These are phyloP conservation scores for Hirsutella rhossiliensis DNA, from an alignment of 2,329 filamentous ascomycete genomes.

Conservation along the genomic window DNA sequence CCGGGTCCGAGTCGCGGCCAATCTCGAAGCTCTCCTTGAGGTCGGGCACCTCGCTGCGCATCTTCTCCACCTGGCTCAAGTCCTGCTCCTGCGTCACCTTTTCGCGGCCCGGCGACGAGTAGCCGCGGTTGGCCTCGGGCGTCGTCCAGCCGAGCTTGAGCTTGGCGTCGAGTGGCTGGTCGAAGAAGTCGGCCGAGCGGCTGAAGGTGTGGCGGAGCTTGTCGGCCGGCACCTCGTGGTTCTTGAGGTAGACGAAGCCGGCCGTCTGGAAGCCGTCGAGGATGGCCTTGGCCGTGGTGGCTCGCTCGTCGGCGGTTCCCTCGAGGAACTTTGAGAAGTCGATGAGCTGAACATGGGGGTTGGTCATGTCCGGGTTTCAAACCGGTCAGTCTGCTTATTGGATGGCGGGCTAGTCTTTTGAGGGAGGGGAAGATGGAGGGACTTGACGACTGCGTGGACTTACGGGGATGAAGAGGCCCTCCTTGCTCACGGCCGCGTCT, in stretches of 20 bases:
- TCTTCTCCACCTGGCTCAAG: conserved; percentile 40
- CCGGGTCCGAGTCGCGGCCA: conserved; percentile 45
- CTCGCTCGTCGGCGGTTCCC: conserved; percentile 47
- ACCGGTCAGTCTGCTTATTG: not conserved
- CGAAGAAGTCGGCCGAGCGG: conserved; percentile 60
- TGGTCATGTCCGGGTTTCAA: not conserved
- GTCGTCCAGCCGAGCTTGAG: conserved; percentile 58
- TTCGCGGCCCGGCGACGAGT: conserved; percentile 57
- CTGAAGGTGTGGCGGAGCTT: conserved; percentile 51
- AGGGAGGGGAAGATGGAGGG: too few species aligned
- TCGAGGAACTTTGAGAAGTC: conserved; percentile 63
- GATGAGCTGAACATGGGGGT: conserved; percentile 12
- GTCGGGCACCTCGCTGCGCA: conserved; percentile 47
- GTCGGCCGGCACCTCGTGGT: conserved; percentile 56
- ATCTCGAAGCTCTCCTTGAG: conserved; percentile 57
- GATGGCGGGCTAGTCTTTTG: not conserved
- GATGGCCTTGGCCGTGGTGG: conserved; percentile 56
- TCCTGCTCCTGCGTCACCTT: conserved; percentile 52
- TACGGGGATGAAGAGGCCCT: conserved; percentile 44
- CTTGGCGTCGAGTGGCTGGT: conserved; percentile 49
- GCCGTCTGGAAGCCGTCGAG: conserved; percentile 72
- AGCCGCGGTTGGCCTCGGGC: conserved; percentile 61
- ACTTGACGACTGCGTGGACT: too few species aligned
- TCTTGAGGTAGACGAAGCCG: conserved; percentile 81
- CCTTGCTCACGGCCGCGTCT: conserved; percentile 34